Conservation (phyloP, 2,329 filamentous ascomycete species). For the Colletotrichum sp. region DNA sequence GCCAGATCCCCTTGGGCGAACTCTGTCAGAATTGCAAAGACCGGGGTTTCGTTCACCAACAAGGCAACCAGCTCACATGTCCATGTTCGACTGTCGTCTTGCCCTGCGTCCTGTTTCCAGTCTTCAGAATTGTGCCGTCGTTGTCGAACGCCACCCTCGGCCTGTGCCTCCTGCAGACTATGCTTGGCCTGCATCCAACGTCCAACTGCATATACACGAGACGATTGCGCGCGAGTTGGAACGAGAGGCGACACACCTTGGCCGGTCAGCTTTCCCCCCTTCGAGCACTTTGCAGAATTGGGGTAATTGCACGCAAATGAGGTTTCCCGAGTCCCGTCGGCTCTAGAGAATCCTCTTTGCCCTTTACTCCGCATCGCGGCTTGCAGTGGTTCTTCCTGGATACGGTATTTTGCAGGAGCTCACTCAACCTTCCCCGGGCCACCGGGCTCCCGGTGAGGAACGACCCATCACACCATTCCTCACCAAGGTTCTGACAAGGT, state of each 20-base stretch:
- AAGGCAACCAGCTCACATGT: not conserved
- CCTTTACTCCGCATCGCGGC: not conserved
- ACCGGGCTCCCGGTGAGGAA: not conserved
- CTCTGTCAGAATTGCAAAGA: not conserved
- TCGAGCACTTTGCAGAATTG: not conserved
- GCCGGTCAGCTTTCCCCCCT: not conserved
- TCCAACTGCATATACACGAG: slow-evolving; percentile 1
- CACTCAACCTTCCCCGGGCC: not conserved
- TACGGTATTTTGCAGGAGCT: not conserved
- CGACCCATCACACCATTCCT: slow-evolving; percentile 2
- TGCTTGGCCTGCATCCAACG: slow-evolving; percentile 10
- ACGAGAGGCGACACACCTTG: not conserved
- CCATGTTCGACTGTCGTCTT: not conserved
- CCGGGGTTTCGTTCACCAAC: not conserved
- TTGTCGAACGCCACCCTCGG: slow-evolving; percentile 5
- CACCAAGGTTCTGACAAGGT: not conserved
- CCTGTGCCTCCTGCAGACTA: slow-evolving; percentile 4
- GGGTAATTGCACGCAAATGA: not conserved
- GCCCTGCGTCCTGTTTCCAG: not conserved
- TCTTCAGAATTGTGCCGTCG: not conserved
- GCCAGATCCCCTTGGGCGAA: not conserved
- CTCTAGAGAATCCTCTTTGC: not conserved
- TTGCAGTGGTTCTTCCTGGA: not conserved
- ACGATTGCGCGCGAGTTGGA: not conserved
- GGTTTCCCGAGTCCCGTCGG: not conserved